Base-by-base conservation (phyloP, 148 eudicot genomes). In the Camellia sinensis region DNA sequence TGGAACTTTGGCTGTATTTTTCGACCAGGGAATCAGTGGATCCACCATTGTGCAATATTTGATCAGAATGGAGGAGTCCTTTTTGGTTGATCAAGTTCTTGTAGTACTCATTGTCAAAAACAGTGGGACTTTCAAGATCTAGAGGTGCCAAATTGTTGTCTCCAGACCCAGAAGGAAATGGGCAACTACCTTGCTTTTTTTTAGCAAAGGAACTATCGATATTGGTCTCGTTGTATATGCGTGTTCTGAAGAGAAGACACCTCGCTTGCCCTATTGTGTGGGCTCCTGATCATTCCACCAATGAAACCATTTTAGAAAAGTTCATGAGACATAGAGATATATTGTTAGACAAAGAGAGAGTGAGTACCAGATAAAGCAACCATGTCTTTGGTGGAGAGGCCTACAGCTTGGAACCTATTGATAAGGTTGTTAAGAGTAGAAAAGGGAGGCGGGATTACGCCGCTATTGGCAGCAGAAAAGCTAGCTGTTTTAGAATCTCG, bases 181-280 rank as follows among this genome's bases (percentile, higher is more conserved):
- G 94, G 69, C 94, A 91, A 72, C 50, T 89, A 0, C 18, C 12
- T 67, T 85, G 85, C 82, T 84, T 83, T 67, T 59, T 80, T 5
- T 72, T 67, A 0, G 91, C 92, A 2, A 87, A 80, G 14, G 89
- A 83, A 13, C 80, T 60, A 13, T 89, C 87, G 18, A 89, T 79
- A 73, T 72, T 87, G 77, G 87, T 84, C 14, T 87, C 88, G 68
- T 86, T 89, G 87, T 91, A 88, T 50, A 91, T 82, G 59, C 81
- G 94, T 12, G 86, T 21, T 75, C 94, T 74, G 82, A 91, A 91
- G 67, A 41, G 41, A 0, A 77, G 48, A 72, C 94, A 91, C 78
- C 94, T 83, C 79, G 92, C 92, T 74, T 80, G 85, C 6, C 94
- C 94, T n/a, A 91, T 91, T 22, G 94, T 91, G 82, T 91, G 94